Evolutionary conservation across 1,284 basidiomycete species (phyloP).

Genomic region (Trichosporon sp.): DNA sequence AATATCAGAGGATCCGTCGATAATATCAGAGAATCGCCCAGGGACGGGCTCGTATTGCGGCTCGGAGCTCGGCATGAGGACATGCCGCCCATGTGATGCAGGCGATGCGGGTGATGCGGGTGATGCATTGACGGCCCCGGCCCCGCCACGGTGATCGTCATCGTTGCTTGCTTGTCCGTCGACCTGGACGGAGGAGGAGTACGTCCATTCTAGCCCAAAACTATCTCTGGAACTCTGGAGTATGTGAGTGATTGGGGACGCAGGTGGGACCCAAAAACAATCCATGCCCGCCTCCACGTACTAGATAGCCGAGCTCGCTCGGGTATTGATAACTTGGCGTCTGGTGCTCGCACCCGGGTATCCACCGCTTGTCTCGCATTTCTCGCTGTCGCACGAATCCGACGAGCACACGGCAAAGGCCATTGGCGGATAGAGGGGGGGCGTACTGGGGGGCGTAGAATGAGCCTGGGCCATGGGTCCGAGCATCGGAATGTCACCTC

Average conservation of each 20-base stretch:
- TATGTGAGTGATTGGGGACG: no score
- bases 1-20: not conserved
- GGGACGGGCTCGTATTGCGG: not conserved
- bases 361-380: not conserved
- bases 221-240: no score
- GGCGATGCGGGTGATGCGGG: no score
- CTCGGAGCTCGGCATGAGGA: not conserved
- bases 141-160: no score
- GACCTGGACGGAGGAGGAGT: not conserved
- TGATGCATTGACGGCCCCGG: no score
- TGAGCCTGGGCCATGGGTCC: no score
- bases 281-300: not conserved
- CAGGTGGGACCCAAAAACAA: not conserved
- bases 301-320: constrained; percentile 11
- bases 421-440: no score
- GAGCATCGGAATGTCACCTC: not conserved
- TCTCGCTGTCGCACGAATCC: no score
- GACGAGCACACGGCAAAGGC: not conserved
- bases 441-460: no score
- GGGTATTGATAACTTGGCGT: constrained; percentile 4
- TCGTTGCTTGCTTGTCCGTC: not conserved
- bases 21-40: not conserved
- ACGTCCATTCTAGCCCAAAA: not conserved
- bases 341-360: not conserved
- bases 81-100: no score